phyloP scores from a whole-genome alignment of 768 basidiomycete genomes.

The Fibroporia radiculosa region DNA sequence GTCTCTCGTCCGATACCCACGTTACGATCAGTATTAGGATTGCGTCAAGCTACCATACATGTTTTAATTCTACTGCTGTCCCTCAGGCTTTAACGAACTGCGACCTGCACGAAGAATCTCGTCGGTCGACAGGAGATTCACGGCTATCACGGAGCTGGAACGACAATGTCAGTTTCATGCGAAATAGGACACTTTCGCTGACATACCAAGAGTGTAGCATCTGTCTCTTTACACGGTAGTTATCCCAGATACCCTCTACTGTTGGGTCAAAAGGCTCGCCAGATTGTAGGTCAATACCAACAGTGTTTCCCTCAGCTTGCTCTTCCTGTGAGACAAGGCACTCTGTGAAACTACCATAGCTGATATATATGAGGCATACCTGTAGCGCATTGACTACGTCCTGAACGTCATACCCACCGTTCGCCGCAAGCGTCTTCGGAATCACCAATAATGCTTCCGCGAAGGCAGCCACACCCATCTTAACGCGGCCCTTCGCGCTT shows the following conservation, averaged over 20 bases:
- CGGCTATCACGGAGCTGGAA: slow-evolving; percentile 80
- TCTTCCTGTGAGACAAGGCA: slow-evolving; percentile 55
- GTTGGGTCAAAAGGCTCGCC: slow-evolving; percentile 97
- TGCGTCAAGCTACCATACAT: not conserved
- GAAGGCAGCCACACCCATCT: slow-evolving; percentile 96
- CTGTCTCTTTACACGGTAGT: slow-evolving; percentile 96
- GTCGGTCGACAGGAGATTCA: slow-evolving; percentile 92
- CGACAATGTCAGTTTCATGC: slow-evolving; percentile 16
- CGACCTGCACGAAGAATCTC: slow-evolving; percentile 90
- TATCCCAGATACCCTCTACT: slow-evolving; percentile 96
- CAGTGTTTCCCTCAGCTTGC: slow-evolving; percentile 85
- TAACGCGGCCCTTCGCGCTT: slow-evolving; percentile 84
- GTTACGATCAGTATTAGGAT: not conserved
- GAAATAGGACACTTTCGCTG: slow-evolving; percentile 8
- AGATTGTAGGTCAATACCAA: slow-evolving; percentile 86
- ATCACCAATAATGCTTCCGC: slow-evolving; percentile 92
- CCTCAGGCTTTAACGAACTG: slow-evolving; percentile 80
- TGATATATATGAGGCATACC: slow-evolving; percentile 29
- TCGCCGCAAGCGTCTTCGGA: slow-evolving; percentile 93
- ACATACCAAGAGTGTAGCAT: slow-evolving; percentile 95
- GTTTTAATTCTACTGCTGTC: slow-evolving; percentile 35
- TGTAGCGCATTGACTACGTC: slow-evolving; percentile 89
- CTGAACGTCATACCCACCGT: slow-evolving; percentile 96
- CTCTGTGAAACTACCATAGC: not conserved
- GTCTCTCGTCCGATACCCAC: not conserved